These are phyloP conservation scores for Skeletonema menzelii DNA, from an alignment of 108 stramenopile species.

Conservation along the genomic window DNA sequence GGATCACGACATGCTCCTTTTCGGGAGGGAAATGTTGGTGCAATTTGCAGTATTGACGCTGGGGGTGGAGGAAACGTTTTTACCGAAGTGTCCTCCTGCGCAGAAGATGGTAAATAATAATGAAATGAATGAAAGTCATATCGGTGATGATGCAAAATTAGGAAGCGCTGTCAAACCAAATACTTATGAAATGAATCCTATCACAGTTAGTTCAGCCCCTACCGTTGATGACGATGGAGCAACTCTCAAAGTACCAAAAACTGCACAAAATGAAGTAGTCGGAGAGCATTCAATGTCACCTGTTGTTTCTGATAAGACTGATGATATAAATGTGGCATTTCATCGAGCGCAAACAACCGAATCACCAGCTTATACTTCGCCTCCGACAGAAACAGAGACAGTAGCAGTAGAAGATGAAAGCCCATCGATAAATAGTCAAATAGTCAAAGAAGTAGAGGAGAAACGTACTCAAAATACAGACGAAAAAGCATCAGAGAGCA, in stretches of 20 bases:
- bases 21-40: conserved; percentile 23
- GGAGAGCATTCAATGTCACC: background rate
- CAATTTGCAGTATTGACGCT: conserved; percentile 24
- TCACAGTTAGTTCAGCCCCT: background rate
- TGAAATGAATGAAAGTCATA: background rate
- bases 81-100: conserved; percentile 6
- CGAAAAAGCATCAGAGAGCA: background rate
- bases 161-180: background rate
- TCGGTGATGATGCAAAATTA: background rate
- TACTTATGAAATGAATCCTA: background rate
- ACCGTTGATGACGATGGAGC: background rate
- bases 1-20: conserved; percentile 12
- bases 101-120: background rate
- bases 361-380: background rate
- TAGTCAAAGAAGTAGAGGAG: background rate
- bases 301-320: background rate
- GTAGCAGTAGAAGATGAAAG: background rate
- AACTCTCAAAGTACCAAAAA: background rate
- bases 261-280: background rate
- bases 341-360: background rate
- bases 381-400: too few relatives aligned
- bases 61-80: background rate
- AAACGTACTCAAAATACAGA: background rate
- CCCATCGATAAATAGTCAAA: background rate
- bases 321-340: background rate